These are phyloP conservation scores for Phytophthora quininea DNA, from an alignment of 352 stramenopile genomes.

Conservation along the genomic window DNA sequence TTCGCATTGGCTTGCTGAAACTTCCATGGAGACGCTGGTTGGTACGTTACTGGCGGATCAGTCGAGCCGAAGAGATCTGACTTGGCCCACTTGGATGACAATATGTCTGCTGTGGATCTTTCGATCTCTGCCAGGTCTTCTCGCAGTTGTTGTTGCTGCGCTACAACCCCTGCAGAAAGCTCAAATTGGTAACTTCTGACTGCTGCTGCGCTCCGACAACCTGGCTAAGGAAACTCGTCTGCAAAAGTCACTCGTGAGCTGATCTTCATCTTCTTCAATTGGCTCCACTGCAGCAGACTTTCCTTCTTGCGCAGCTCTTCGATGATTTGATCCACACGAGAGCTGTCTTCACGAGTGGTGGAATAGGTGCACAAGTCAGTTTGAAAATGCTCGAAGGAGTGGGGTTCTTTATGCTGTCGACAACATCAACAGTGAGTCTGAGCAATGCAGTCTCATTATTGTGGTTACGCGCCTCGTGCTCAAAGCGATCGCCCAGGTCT, in stretches of 20 bases:
- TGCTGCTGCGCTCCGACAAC: background rate
- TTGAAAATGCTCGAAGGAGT: slow-evolving; percentile 17
- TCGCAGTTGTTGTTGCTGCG: slow-evolving; percentile 8
- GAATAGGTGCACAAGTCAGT: slow-evolving; percentile 8
- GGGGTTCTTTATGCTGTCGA: slow-evolving; percentile 11
- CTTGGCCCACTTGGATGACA: slow-evolving; percentile 8
- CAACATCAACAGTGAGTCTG: background rate
- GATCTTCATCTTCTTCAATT: background rate
- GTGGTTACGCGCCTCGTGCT: background rate
- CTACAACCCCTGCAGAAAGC: slow-evolving; percentile 9
- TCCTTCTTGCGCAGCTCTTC: background rate
- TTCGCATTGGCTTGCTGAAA: slow-evolving; percentile 16
- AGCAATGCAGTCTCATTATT: background rate
- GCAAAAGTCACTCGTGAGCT: background rate
- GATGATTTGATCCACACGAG: background rate
- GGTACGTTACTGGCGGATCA: background rate
- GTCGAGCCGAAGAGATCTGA: slow-evolving; percentile 5
- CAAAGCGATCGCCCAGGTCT: slow-evolving; percentile 6
- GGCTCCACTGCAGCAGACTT: background rate
- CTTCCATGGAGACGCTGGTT: slow-evolving; percentile 8
- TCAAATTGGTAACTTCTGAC: slow-evolving; percentile 1
- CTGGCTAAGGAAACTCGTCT: slow-evolving; percentile 26
- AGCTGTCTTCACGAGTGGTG: background rate
- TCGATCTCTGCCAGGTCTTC: slow-evolving; percentile 13
- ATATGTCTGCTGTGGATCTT: background rate